These are phyloP conservation scores for Bipolaris oryzae DNA, from an alignment of 2,329 filamentous ascomycete species.

Conservation along the genomic window DNA sequence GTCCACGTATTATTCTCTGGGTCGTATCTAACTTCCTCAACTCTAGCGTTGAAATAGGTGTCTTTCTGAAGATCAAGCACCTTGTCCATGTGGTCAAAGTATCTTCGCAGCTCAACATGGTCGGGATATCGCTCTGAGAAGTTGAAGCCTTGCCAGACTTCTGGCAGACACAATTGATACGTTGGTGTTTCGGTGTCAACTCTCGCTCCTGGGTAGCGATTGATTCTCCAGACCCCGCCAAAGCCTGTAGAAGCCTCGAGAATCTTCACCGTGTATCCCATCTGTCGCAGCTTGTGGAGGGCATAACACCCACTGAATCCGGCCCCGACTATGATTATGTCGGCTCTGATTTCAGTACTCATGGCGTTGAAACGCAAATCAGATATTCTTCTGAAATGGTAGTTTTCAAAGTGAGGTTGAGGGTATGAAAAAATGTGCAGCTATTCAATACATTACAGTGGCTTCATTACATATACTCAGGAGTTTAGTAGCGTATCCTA, in stretches of 20 bases:
- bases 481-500: no score
- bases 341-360: background rate
- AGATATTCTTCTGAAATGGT: background rate
- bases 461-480: no score
- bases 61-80: constrained; percentile 60
- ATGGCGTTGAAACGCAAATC: background rate
- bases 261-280: constrained; percentile 29
- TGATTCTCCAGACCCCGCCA: constrained; percentile 36
- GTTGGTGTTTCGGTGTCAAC: constrained; percentile 52
- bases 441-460: no score
- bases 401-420: background rate
- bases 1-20: background rate
- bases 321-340: constrained; percentile 33
- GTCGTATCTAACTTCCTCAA: background rate
- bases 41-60: constrained; percentile 9
- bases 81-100: constrained; percentile 64
- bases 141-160: constrained; percentile 56
- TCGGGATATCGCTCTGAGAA: constrained; percentile 59
- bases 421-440: background rate
- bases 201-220: constrained; percentile 42
- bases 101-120: constrained; percentile 56
- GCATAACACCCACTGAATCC: constrained; percentile 46
- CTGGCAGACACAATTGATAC: constrained; percentile 50
- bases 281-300: constrained; percentile 40
- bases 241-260: constrained; percentile 38